Conservation (phyloP, 2,329 filamentous ascomycete genomes). For the Claviceps sp. region DNA sequence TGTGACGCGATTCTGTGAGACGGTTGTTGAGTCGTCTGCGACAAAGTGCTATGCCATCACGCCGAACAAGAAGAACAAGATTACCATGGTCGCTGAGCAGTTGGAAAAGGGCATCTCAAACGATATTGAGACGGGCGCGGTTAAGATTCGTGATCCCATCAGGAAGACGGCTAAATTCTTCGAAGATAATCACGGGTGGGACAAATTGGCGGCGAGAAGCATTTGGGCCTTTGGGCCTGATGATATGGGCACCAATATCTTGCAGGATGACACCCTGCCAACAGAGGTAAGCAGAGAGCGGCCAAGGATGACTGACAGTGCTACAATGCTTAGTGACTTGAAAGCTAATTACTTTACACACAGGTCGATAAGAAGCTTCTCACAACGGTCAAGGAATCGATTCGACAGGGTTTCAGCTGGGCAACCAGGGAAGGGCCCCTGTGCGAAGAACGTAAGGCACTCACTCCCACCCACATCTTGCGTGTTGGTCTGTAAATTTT, state of each 20-base stretch:
- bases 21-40: conserved; percentile 89
- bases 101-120: conserved; percentile 87
- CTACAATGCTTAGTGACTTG: neutral
- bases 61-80: conserved; percentile 98
- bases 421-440: conserved; percentile 87
- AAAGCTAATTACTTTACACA: neutral
- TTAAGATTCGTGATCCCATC: conserved; percentile 85
- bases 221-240: conserved; percentile 99
- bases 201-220: conserved; percentile 81
- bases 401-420: conserved; percentile 95
- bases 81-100: conserved; percentile 96
- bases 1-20: conserved; percentile 94
- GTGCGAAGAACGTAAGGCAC: conserved; percentile 81
- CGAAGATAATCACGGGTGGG: conserved; percentile 93
- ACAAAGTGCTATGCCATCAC: conserved; percentile 97
- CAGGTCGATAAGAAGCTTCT: conserved; percentile 85
- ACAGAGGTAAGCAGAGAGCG: conserved; percentile 47
- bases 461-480: neutral
- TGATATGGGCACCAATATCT: conserved; percentile 84
- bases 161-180: conserved; percentile 94
- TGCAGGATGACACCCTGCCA: conserved; percentile 92
- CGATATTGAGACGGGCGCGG: conserved; percentile 82
- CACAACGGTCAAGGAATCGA: conserved; percentile 75
- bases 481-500: neutral
- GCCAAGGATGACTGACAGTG: too few relatives aligned